A percentile compares a stretch with the other conserved stretches of the same genome.
These are phyloP conservation scores for Aspergillus phoenicis DNA, from an alignment of 2,329 filamentous ascomycete genomes.

Conservation along the genomic window DNA sequence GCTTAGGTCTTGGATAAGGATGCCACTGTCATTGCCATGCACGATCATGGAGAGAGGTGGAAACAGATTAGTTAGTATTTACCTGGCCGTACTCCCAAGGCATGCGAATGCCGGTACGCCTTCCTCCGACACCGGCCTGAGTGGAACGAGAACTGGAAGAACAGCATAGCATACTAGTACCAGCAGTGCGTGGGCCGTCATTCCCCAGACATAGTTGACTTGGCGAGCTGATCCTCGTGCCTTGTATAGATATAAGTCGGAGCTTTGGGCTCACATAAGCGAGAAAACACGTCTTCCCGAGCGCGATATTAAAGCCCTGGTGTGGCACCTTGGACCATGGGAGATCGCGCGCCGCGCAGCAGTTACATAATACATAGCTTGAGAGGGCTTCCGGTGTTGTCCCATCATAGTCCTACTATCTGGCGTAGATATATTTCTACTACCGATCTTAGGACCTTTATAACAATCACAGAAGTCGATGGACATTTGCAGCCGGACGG, in stretches of 20 bases:
- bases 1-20: constrained; percentile 8
- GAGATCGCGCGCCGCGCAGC: constrained; percentile 10
- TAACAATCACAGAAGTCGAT: neutral
- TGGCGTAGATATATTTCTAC: neutral
- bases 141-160: constrained; percentile 8
- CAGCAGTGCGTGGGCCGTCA: constrained; percentile 5
- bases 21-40: constrained; percentile 1
- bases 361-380: neutral
- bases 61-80: constrained; percentile 3
- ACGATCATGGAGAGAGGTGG: constrained; percentile 3
- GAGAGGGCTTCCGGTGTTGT: neutral
- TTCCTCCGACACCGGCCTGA: constrained; percentile 8
- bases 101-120: constrained; percentile 10
- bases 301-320: constrained; percentile 10
- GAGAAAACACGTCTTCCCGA: constrained; percentile 5
- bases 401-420: neutral
- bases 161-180: constrained; percentile 5
- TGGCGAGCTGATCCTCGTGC: neutral
- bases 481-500: neutral
- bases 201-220: neutral
- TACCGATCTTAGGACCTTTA: neutral
- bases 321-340: constrained; percentile 10
- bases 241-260: constrained; percentile 5
- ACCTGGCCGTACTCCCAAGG: constrained; percentile 3
- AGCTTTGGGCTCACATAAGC: constrained; percentile 9